phyloP scores from a whole-genome alignment of 1,284 basidiomycete species.

The Ustilago sp. region DNA sequence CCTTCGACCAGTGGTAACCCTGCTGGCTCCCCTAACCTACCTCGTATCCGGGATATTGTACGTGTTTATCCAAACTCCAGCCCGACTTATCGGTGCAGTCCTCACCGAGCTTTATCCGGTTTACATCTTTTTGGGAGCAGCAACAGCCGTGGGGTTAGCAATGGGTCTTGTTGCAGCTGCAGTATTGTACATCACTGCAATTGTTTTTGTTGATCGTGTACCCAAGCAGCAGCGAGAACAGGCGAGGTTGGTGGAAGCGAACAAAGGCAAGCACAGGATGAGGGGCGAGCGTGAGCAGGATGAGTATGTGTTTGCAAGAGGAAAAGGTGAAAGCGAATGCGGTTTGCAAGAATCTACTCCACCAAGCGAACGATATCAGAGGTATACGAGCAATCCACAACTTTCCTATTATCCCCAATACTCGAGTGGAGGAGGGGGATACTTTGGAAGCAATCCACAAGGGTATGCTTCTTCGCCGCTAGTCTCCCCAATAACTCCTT shows the following conservation, averaged over 20 bases:
- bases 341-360: neutral
- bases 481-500: slow-evolving; percentile 11
- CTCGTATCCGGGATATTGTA: slow-evolving; percentile 32
- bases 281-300: neutral
- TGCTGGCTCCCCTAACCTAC: slow-evolving; percentile 37
- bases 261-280: neutral
- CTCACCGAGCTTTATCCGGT: slow-evolving; percentile 46
- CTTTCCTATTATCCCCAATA: neutral
- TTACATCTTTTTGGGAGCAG: slow-evolving; percentile 52
- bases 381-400: neutral
- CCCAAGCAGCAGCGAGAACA: neutral
- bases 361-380: slow-evolving; percentile 1
- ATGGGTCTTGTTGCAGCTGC: slow-evolving; percentile 32
- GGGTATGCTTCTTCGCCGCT: slow-evolving; percentile 8
- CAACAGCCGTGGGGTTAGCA: slow-evolving; percentile 25
- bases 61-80: slow-evolving; percentile 30
- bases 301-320: neutral
- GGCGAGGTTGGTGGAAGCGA: neutral
- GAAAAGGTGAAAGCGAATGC: too few species aligned
- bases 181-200: slow-evolving; percentile 31
- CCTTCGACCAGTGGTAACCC: slow-evolving; percentile 26
- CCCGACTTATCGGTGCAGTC: neutral
- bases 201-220: slow-evolving; percentile 41
- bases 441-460: slow-evolving; percentile 2
- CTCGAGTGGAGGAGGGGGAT: neutral